Evolutionary conservation across 2,329 filamentous ascomycete species (phyloP), one percentile per base, ranked within the genome.

Genomic region (Alternaria solani): DNA sequence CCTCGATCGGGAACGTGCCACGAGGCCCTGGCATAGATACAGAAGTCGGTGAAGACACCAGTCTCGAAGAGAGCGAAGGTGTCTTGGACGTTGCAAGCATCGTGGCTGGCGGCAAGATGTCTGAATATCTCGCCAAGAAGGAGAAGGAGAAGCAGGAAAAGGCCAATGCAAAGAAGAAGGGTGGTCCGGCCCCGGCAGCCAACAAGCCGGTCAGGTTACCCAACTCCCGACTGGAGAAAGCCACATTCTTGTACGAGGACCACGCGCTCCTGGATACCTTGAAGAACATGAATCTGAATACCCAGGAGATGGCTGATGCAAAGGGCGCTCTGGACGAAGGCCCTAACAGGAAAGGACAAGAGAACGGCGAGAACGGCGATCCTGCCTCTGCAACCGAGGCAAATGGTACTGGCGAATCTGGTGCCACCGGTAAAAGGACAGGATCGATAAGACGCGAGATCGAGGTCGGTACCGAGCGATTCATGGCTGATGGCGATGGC

Each of bases 61-160:
- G 78, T 44, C 80, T 79, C 4, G 79, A 82, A 4, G 86, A 88
- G 7, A 85, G 87, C 1, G 91, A 94, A 59, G 92, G 92, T 25
- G 91, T 94, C 8, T 82, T 95, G 3, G 91, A 95, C 68, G 91
- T 95, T 47, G 92, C 92, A n/a, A 90, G 86, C 66, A 94, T 95
- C 65, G 91, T 95, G 36, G 91, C 91, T 1, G 91, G 88, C 68
- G 92, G 92, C 32, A 91, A 93, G 76, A 92, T 92, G 68, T 88
- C 88, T 68, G 92, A 95, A 70, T 94, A 93, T 69, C 81, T 95
- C 6, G 92, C 91, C 9, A 91, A 92, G 79, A 93, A 92, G 76
- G 91, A 94, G 73, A 91, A 89, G 74, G 91, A 94, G 73, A 94
- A 92, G 83, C 83, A 84, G 5, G 88, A 91, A 61, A 89, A 87